Conservation (phyloP, 495 filamentous ascomycete species). For the Saxophila tyrrhenica region DNA sequence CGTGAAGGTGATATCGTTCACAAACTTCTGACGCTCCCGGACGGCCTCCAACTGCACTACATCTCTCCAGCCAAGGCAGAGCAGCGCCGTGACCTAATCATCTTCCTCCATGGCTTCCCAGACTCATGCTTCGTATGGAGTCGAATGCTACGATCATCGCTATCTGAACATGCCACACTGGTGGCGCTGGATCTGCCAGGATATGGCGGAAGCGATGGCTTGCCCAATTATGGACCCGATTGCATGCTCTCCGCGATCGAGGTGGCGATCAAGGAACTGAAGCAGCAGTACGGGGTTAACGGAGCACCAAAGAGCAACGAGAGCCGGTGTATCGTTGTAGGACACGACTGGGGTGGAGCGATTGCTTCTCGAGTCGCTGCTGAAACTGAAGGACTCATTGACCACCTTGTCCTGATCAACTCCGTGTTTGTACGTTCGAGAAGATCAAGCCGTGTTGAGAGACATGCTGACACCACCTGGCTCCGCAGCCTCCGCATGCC, state of each 20-base stretch:
- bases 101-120: slow-evolving; percentile 50
- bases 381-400: slow-evolving; percentile 42
- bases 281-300: slow-evolving; percentile 30
- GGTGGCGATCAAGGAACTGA: slow-evolving; percentile 38
- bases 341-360: slow-evolving; percentile 48
- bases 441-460: slow-evolving; percentile 5
- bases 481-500: not conserved
- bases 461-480: slow-evolving; percentile 12
- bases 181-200: slow-evolving; percentile 47
- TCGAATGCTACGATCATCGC: slow-evolving; percentile 33
- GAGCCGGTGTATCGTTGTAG: slow-evolving; percentile 37
- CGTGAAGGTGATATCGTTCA: not conserved
- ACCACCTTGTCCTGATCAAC: slow-evolving; percentile 42
- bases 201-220: slow-evolving; percentile 41
- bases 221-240: slow-evolving; percentile 37
- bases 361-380: slow-evolving; percentile 42
- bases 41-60: slow-evolving; percentile 44
- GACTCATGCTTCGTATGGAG: slow-evolving; percentile 45
- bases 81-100: slow-evolving; percentile 32
- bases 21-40: slow-evolving; percentile 35
- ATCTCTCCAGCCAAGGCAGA: slow-evolving; percentile 21
- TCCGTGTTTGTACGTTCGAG: slow-evolving; percentile 37
- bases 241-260: slow-evolving; percentile 41
- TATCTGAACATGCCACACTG: slow-evolving; percentile 27
- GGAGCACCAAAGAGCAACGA: not conserved